Evolutionary conservation across 2,329 filamentous ascomycete genomes (phyloP).

Genomic region (Pseudocercospora pini-densiflorae): DNA sequence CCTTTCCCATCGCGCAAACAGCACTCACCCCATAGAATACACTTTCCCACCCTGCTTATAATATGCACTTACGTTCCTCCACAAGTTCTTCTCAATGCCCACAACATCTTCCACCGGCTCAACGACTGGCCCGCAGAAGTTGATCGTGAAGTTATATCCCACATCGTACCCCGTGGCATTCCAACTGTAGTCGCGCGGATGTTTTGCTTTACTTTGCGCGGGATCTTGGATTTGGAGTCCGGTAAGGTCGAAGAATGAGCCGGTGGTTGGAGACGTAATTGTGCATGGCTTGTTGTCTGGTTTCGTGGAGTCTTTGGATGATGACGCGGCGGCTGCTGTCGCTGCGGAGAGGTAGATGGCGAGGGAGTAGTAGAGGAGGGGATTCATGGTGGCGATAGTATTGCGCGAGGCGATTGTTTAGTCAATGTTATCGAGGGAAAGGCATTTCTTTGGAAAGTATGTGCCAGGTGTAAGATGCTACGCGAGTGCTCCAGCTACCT

Average conservation of each 20-base stretch:
- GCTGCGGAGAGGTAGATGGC: slow-evolving; percentile 39
- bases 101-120: slow-evolving; percentile 59
- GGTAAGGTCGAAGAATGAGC: slow-evolving; percentile 67
- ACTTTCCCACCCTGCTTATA: slow-evolving; percentile 69
- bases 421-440: neutral
- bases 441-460: neutral
- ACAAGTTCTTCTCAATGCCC: slow-evolving; percentile 65
- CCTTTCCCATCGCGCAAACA: neutral
- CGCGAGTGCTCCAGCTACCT: neutral
- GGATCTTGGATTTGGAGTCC: slow-evolving; percentile 59
- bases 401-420: neutral
- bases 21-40: slow-evolving; percentile 75
- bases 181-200: slow-evolving; percentile 63
- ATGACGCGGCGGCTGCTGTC: slow-evolving; percentile 40
- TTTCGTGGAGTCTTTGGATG: slow-evolving; percentile 41
- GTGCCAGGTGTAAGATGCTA: neutral
- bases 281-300: slow-evolving; percentile 53
- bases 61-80: slow-evolving; percentile 78
- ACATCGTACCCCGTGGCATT: slow-evolving; percentile 76
- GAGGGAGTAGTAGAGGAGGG: slow-evolving; percentile 41
- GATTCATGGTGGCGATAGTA: slow-evolving; percentile 29
- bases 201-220: slow-evolving; percentile 51
- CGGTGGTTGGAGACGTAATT: slow-evolving; percentile 63
- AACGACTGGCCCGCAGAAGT: slow-evolving; percentile 79
- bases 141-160: slow-evolving; percentile 79